phyloP scores from a whole-genome alignment of 306 rosid genomes.

The Rosa multiflora region DNA sequence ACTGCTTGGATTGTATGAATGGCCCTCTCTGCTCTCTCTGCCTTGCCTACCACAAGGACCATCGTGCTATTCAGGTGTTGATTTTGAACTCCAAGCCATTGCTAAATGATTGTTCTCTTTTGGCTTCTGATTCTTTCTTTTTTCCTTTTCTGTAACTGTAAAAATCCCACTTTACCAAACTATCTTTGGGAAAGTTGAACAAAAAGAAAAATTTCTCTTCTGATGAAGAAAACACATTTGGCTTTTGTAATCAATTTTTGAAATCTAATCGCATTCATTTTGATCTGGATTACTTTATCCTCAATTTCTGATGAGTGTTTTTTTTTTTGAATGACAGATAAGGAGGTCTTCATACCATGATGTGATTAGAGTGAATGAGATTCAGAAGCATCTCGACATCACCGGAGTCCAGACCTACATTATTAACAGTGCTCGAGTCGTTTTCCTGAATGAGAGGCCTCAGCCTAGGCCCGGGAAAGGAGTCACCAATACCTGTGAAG shows the following conservation, averaged over 20 bases:
- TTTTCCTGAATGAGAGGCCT: conserved; percentile 92
- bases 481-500: conserved; percentile 96
- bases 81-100: neutral
- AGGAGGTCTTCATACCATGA: conserved; percentile 97
- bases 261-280: neutral
- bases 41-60: conserved; percentile 75
- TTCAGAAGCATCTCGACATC: conserved; percentile 93
- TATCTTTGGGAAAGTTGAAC: neutral
- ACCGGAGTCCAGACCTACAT: conserved; percentile 93
- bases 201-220: neutral
- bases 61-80: conserved; percentile 82
- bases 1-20: conserved; percentile 93
- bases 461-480: conserved; percentile 99
- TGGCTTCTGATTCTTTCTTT: conserved; percentile 8
- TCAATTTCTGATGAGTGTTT: neutral
- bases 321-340: conserved; percentile 47
- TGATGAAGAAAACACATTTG: neutral
- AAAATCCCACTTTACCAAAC: neutral
- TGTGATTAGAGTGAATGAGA: conserved; percentile 87
- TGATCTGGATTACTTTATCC: neutral
- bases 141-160: conserved; percentile 14
- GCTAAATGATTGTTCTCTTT: neutral
- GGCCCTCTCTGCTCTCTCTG: conserved; percentile 95
- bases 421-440: conserved; percentile 96
- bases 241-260: neutral